Evolutionary conservation across 106 monocot species (phyloP).

Genomic region (Phalaenopsis aphrodite): DNA sequence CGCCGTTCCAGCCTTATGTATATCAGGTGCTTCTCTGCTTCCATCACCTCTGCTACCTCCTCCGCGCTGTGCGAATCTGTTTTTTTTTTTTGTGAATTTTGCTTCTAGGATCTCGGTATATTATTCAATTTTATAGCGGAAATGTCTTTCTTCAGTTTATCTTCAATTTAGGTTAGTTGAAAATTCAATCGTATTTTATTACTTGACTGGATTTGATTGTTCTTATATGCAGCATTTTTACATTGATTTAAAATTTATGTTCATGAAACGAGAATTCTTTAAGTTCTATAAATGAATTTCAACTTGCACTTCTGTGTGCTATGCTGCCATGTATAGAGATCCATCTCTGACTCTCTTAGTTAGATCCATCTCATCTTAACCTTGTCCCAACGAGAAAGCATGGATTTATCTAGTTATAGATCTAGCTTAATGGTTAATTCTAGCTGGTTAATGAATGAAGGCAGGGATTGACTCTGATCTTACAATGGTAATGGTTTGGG

Average conservation of each 20-base stretch:
- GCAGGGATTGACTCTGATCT: not conserved
- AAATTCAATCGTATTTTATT: not conserved
- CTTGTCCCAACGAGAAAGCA: not conserved
- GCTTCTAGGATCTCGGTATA: not conserved
- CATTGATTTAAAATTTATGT: not conserved
- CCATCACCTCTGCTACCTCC: not conserved
- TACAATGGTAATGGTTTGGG: not conserved
- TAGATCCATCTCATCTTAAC: not conserved
- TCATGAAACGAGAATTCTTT: not conserved
- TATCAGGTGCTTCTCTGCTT: constrained; percentile 57
- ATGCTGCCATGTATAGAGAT: not conserved
- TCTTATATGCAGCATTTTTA: not conserved
- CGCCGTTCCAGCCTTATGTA: constrained; percentile 94
- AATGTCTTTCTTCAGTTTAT: not conserved
- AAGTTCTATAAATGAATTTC: not conserved
- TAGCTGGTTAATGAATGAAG: not conserved
- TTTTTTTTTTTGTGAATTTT: not conserved
- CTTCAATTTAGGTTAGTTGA: not conserved
- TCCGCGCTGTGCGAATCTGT: not conserved
- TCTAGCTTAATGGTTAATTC: not conserved
- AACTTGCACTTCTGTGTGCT: not conserved
- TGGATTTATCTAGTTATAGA: not conserved
- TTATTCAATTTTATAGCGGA: not conserved
- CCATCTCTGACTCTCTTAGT: not conserved
- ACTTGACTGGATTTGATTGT: not conserved